Base-by-base conservation (phyloP, 257 asterid species). In the Anisodus acutangulus region DNA sequence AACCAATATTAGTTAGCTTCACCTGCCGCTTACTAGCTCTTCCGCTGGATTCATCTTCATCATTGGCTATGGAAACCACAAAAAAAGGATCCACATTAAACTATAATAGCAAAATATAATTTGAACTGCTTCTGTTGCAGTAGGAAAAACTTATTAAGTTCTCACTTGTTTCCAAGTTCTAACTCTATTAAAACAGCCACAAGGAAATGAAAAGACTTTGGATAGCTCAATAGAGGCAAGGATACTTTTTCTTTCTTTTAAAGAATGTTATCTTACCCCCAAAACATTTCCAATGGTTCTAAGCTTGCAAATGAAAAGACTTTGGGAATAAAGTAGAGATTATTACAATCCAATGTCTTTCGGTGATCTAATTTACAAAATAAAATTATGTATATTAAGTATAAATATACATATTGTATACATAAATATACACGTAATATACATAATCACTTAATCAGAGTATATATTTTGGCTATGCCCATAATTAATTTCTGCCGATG, bases 1-100 rank as follows among this genome's bases (percentile, higher is more conserved):
- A 91, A 57, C 98, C 97, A 16, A 89, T 85, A 82, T 81, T 89
- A 1, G 97, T 94, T 41, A 95, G 92, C 85, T 95, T 95, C 88
- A 84, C 31, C 79, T 95, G 99, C 66, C 98, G 88, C 90, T 94
- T 93, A 82, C 84, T 74, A 16, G 87, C 84, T 84, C 51, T 89
- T 66, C 90, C 92, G 11, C 85, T 86, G 47, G 86, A 26, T 51
- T 86, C 92, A 39, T 88, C 95, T 82, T 91, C 97, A 2, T 93
- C 98, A 17, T 78, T 74, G 3, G 85, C 93, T 94, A 82, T 43
- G 45, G 79, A 4, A 51, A 78, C 60, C 80, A 84, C 84, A 84
- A 9, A 39, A 49, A 60, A 53, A 5, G 59, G 57, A 70, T 70
- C 3, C 41, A 72, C 1, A 72, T 72, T 47, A 74, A 74, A 74